Evolutionary conservation across 192 early-diverging fungal genomes (phyloP), one percentile per base, ranked within the genome.

Genomic region (Gaertneriomyces semiglobifer): DNA sequence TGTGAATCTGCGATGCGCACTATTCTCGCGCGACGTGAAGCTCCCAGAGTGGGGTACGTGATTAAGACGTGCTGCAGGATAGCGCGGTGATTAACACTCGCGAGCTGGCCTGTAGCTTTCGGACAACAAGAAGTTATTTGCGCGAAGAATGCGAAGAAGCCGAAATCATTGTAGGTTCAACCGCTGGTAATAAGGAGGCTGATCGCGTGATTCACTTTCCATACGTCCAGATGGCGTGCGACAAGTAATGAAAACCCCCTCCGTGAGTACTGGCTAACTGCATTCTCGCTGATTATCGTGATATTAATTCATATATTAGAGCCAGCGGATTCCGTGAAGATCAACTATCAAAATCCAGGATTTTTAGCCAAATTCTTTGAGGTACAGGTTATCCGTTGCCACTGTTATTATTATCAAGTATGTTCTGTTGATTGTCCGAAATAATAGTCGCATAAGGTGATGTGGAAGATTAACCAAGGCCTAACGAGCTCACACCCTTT

Each of bases 81-180:
- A 33, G 43, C 7, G 1, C 38, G 57, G 9, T 42, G n/a, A 42
- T 8, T 33, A 7, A n/a, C 43, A 42, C 12, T 1, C 43, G 43
- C 3, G 18, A n/a, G 2, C 48, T 50, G 12, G 48, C 48, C 48
- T 25, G 5, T 10, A 79, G 79, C 68, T n/a, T 90, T 87, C 70
- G 81, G 75, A 51, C 93, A 94, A 71, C 84, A 93, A 65, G 96
- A 98, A 69, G 88, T 98, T 20, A 93, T 89, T 54, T 94, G 96
- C 47, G 92, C 94, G 67, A 88, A 90, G 66, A 92, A 94, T 33
- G 70, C 53, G 43, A 46, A 58, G 25, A 46, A 57, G 20, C 18
- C 10, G 12, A 33, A 33, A 33, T 33, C 25, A 33, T 33, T 33
- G 25, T 33, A 33, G 25, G 25, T 33, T 33, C 1, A 33, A 33